Evolutionary conservation across 1,284 basidiomycete species (phyloP).

Genomic region (Clitocybe nebularis): DNA sequence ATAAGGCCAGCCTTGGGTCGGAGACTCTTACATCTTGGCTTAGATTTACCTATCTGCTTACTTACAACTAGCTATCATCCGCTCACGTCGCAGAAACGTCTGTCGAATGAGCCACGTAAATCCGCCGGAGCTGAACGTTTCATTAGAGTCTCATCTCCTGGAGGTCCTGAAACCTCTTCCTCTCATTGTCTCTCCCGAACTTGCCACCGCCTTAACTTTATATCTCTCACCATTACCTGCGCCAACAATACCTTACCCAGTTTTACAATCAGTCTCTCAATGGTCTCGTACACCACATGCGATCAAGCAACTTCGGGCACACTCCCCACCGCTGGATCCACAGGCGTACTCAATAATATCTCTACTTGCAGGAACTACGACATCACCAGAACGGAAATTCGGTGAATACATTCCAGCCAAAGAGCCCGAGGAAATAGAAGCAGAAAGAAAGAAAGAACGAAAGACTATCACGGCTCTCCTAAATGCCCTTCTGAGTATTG

Average conservation of each 20-base stretch:
- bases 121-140: constrained; percentile 46
- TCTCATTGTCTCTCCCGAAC: constrained; percentile 41
- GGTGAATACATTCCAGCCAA: constrained; percentile 42
- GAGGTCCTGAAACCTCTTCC: constrained; percentile 43
- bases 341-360: constrained; percentile 63
- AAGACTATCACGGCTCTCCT: constrained; percentile 64
- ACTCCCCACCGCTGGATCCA: constrained; percentile 44
- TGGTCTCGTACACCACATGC: constrained; percentile 62
- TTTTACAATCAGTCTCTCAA: constrained; percentile 56
- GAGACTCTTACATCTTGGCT: background rate
- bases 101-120: constrained; percentile 11
- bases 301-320: constrained; percentile 35
- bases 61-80: no score
- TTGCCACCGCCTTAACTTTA: constrained; percentile 36
- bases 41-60: no score
- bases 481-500: constrained; percentile 67
- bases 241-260: constrained; percentile 53
- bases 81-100: no score
- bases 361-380: constrained; percentile 70
- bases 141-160: constrained; percentile 62
- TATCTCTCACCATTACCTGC: constrained; percentile 29
- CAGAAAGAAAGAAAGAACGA: constrained; percentile 47
- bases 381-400: constrained; percentile 69
- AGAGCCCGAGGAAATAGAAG: constrained; percentile 39
- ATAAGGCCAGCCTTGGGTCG: background rate